Evolutionary conservation across 2,329 filamentous ascomycete genomes (phyloP).

Genomic region (Epichloe hybrida): DNA sequence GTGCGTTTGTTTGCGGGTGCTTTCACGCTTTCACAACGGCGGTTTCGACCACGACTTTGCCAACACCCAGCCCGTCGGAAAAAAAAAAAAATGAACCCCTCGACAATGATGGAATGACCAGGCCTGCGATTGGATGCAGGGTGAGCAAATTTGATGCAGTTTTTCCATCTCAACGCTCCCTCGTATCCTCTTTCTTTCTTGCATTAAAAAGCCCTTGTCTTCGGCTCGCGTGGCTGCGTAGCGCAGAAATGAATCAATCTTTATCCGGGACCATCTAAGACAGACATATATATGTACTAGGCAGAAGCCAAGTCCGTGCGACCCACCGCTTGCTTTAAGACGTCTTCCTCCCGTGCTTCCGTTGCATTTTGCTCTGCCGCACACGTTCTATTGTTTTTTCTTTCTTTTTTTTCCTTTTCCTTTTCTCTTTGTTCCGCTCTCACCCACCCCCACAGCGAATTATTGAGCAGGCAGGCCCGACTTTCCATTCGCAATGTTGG

Average conservation of each 20-base stretch:
- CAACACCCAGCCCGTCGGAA: too few relatives aligned
- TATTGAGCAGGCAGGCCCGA: too few relatives aligned
- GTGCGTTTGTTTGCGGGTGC: too few relatives aligned
- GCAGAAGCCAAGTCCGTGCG: neutral
- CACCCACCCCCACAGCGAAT: too few relatives aligned
- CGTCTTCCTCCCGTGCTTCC: neutral
- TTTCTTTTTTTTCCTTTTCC: neutral
- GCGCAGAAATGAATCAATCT: neutral
- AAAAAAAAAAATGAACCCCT: too few relatives aligned
- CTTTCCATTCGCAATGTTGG: slow-evolving; percentile 4
- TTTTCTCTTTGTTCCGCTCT: too few relatives aligned
- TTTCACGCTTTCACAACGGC: too few relatives aligned
- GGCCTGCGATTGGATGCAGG: neutral
- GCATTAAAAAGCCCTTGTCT: neutral
- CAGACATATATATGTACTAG: neutral
- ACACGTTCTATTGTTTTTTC: neutral
- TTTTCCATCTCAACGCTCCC: neutral
- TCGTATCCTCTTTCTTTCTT: neutral
- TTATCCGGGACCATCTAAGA: neutral
- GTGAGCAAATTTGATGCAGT: slow-evolving; percentile 1
- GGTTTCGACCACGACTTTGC: too few relatives aligned
- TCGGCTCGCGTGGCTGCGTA: neutral
- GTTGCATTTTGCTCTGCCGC: neutral
- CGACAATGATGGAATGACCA: neutral
- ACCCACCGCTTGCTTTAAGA: neutral